These are phyloP conservation scores for Yamadazyma oceani DNA, from an alignment of 1,139 yeast genomes.

Conservation along the genomic window DNA sequence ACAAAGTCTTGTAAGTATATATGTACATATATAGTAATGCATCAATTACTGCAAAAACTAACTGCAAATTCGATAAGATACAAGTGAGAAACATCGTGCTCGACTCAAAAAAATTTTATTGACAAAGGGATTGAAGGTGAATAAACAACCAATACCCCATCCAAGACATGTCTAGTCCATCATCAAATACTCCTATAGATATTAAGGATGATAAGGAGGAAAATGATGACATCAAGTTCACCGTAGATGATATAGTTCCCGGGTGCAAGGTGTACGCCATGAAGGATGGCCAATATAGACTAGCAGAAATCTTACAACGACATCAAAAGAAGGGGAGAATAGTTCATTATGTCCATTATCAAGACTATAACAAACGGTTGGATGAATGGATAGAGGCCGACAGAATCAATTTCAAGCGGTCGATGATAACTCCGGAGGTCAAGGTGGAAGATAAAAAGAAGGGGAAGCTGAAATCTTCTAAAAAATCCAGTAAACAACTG, in stretches of 20 bases:
- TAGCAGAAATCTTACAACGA: slow-evolving; percentile 83
- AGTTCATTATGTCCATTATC: slow-evolving; percentile 90
- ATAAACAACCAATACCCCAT: background rate
- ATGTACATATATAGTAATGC: too few species aligned
- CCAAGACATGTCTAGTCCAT: slow-evolving; percentile 11
- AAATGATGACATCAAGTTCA: slow-evolving; percentile 21
- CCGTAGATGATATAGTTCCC: slow-evolving; percentile 51
- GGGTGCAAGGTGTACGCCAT: slow-evolving; percentile 82
- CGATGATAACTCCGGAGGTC: slow-evolving; percentile 71
- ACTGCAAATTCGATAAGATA: too few species aligned
- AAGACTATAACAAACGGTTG: slow-evolving; percentile 81
- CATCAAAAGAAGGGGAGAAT: slow-evolving; percentile 75
- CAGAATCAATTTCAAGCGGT: slow-evolving; percentile 66
- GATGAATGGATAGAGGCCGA: slow-evolving; percentile 89
- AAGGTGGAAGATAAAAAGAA: slow-evolving; percentile 50
- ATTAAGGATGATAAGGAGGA: slow-evolving; percentile 14
- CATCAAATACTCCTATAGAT: slow-evolving; percentile 12
- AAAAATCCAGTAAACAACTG: slow-evolving; percentile 17
- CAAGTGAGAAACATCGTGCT: too few species aligned
- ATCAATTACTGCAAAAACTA: too few species aligned
- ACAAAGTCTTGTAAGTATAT: too few species aligned
- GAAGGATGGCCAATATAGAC: slow-evolving; percentile 76
- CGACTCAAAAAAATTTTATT: too few species aligned
- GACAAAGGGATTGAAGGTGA: too few species aligned
- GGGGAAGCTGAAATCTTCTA: slow-evolving; percentile 23